These are phyloP conservation scores for Cladorrhinum sp. DNA, from an alignment of 2,329 filamentous ascomycete genomes.

Conservation along the genomic window DNA sequence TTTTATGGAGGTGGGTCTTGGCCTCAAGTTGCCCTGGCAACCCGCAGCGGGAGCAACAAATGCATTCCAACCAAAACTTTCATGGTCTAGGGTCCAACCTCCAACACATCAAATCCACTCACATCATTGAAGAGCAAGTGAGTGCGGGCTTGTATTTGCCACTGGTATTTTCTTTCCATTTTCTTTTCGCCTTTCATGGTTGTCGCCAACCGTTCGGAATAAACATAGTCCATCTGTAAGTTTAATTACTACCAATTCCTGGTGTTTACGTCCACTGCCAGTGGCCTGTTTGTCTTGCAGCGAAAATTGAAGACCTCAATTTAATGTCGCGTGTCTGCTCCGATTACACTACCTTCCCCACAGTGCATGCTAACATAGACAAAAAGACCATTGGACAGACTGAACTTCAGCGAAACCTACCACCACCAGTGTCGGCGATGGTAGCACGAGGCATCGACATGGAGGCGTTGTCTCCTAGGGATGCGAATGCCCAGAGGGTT, in stretches of 20 bases:
- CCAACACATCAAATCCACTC: slow-evolving; percentile 15
- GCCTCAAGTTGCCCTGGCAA: slow-evolving; percentile 24
- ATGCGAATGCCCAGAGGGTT: slow-evolving; percentile 57
- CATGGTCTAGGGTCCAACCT: slow-evolving; percentile 13
- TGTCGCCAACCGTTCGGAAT: neutral
- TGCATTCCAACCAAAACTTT: slow-evolving; percentile 10
- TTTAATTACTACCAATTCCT: neutral
- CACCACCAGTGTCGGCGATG: slow-evolving; percentile 31
- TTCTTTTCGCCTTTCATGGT: slow-evolving; percentile 3
- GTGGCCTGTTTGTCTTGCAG: neutral
- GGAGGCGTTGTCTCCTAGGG: slow-evolving; percentile 63
- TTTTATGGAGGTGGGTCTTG: neutral
- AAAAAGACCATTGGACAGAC: slow-evolving; percentile 3
- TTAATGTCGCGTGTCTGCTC: neutral
- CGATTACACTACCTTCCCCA: neutral
- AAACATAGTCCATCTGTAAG: slow-evolving; percentile 3
- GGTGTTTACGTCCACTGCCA: slow-evolving; percentile 2
- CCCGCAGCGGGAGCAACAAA: slow-evolving; percentile 18
- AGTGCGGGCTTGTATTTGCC: neutral
- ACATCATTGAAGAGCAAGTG: slow-evolving; percentile 6
- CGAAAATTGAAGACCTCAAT: neutral
- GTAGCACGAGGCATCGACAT: slow-evolving; percentile 52
- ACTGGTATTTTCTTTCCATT: neutral
- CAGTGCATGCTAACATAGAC: slow-evolving; percentile 1
- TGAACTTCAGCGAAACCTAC: neutral